Evolutionary conservation across 202 grass and related monocot genomes (phyloP).

Genomic region (Carex sylvatica): DNA sequence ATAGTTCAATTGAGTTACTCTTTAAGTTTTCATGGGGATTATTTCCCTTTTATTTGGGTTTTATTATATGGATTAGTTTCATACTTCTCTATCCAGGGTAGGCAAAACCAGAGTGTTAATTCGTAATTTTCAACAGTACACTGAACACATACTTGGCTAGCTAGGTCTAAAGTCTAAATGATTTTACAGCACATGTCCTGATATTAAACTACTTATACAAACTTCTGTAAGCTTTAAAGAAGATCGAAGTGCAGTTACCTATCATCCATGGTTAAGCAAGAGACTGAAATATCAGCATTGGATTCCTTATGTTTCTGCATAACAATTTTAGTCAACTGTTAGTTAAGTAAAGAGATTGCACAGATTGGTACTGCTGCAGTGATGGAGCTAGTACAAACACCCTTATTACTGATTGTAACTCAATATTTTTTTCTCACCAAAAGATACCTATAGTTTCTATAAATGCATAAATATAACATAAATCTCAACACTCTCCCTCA

Average conservation of each 20-base stretch:
- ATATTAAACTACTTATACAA: background rate
- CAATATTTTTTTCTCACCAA: no score
- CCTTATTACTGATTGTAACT: background rate
- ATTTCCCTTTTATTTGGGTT: background rate
- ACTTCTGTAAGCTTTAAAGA: constrained; percentile 13
- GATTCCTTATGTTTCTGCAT: constrained; percentile 70
- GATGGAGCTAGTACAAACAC: background rate
- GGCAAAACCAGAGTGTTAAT: background rate
- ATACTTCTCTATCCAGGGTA: background rate
- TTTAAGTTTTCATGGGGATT: background rate
- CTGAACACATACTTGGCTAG: constrained; percentile 1
- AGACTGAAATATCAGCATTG: constrained; percentile 72
- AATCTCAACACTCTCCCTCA: no score
- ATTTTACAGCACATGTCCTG: background rate
- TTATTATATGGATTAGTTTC: background rate
- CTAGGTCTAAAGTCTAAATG: background rate
- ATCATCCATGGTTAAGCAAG: constrained; percentile 67
- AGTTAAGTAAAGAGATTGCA: constrained; percentile 8
- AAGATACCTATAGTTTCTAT: no score
- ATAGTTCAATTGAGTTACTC: background rate
- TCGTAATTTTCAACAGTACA: background rate
- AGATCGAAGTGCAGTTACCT: constrained; percentile 33
- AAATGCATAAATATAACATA: no score
- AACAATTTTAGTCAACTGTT: constrained; percentile 4
- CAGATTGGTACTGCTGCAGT: background rate